Evolutionary conservation across 2,329 filamentous ascomycete genomes (phyloP).

Genomic region (Zymoseptoria crescenta): DNA sequence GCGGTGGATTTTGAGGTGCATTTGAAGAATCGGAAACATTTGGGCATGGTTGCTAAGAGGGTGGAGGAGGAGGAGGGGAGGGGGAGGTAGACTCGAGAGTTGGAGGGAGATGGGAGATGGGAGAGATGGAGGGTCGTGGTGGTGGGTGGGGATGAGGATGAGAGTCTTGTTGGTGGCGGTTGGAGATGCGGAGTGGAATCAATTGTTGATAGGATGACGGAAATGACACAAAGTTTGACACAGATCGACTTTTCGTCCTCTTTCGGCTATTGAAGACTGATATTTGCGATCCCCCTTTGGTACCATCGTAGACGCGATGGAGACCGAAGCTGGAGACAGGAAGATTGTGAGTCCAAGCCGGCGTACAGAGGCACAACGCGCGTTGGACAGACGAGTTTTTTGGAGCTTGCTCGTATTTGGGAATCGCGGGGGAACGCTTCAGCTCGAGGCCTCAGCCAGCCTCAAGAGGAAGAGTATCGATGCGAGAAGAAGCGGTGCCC

Average conservation of each 20-base stretch:
- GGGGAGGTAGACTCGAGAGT: too few relatives aligned
- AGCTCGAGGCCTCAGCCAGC: neutral
- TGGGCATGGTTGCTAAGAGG: slow-evolving; percentile 13
- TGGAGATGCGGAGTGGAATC: neutral
- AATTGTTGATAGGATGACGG: neutral
- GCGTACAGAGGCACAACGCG: neutral
- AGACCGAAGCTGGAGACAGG: neutral
- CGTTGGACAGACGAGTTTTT: too few relatives aligned
- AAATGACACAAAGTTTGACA: neutral
- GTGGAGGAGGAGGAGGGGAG: neutral
- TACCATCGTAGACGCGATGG: neutral
- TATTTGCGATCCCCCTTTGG: too few relatives aligned
- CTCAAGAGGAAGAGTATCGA: neutral
- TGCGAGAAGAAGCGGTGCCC: neutral
- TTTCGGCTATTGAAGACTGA: too few relatives aligned
- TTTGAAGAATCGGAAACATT: slow-evolving; percentile 72
- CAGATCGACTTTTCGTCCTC: neutral
- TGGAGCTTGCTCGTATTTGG: neutral
- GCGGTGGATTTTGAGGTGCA: slow-evolving; percentile 91
- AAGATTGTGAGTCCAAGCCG: neutral
- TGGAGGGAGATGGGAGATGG: too few relatives aligned
- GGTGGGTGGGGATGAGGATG: neutral
- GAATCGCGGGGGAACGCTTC: neutral
- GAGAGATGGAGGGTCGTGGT: slow-evolving; percentile 2
- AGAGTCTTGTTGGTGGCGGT: neutral